Percentiles rank a stretch among this genome's conserved stretches.
Conservation (phyloP, 805 yeast species). For the Candida pini region DNA sequence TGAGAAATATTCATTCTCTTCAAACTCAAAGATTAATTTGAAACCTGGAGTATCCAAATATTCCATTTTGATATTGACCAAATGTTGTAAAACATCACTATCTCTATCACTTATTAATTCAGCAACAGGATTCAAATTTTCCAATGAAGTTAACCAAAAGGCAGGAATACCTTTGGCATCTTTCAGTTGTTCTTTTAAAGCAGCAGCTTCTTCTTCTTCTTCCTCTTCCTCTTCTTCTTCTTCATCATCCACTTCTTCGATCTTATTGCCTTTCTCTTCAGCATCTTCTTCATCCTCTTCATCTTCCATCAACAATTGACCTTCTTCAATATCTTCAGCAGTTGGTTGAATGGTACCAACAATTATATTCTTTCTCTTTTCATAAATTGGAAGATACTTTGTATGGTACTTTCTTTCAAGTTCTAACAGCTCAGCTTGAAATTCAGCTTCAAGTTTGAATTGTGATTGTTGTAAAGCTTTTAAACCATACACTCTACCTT, state of each 20-base stretch:
- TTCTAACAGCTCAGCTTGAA: slow-evolving; percentile 81
- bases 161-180: slow-evolving; percentile 75
- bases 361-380: slow-evolving; percentile 66
- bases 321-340: slow-evolving; percentile 69
- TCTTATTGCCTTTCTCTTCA: slow-evolving; percentile 39
- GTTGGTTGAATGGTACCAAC: slow-evolving; percentile 74
- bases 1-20: slow-evolving; percentile 67
- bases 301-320: slow-evolving; percentile 61
- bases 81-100: slow-evolving; percentile 66
- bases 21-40: slow-evolving; percentile 77
- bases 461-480: slow-evolving; percentile 77
- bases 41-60: slow-evolving; percentile 86
- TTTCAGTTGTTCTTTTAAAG: slow-evolving; percentile 15
- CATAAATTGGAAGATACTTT: slow-evolving; percentile 71
- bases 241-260: slow-evolving; percentile 34
- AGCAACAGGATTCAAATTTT: slow-evolving; percentile 73
- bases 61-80: slow-evolving; percentile 69
- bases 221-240: slow-evolving; percentile 33
- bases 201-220: slow-evolving; percentile 25
- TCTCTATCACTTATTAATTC: slow-evolving; percentile 89
- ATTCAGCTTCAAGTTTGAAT: slow-evolving; percentile 80
- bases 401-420: slow-evolving; percentile 75
- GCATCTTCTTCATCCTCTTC: slow-evolving; percentile 28
- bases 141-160: slow-evolving; percentile 95
- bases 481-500: slow-evolving; percentile 73